A percentile compares a stretch with the other conserved stretches of the same genome.
These are phyloP conservation scores for Cytospora piceicola DNA, from an alignment of 2,329 filamentous ascomycete genomes.

Conservation along the genomic window DNA sequence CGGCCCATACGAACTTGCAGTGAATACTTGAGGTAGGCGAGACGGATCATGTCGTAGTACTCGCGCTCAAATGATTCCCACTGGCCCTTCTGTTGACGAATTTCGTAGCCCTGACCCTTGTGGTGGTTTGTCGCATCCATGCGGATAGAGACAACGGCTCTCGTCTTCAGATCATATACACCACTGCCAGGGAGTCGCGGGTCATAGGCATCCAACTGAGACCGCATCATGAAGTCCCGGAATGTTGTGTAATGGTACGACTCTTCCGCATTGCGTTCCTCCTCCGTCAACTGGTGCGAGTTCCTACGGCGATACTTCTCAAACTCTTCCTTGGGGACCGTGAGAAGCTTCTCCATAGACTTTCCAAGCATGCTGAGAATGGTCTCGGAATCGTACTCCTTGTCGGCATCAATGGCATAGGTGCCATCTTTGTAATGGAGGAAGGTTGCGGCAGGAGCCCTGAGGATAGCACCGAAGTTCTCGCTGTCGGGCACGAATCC, in stretches of 20 bases:
- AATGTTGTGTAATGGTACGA: constrained; percentile 86
- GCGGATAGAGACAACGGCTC: constrained; percentile 87
- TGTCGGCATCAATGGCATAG: constrained; percentile 96
- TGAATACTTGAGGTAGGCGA: constrained; percentile 95
- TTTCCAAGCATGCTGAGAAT: constrained; percentile 91
- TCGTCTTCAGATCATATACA: constrained; percentile 95
- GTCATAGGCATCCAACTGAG: constrained; percentile 91
- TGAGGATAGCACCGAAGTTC: constrained; percentile 73
- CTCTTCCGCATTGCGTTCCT: constrained; percentile 73
- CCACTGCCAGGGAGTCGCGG: constrained; percentile 83
- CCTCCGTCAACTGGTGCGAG: constrained; percentile 70
- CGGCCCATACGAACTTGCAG: constrained; percentile 94
- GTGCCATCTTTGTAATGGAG: constrained; percentile 79
- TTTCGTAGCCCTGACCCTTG: constrained; percentile 83
- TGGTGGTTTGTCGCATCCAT: constrained; percentile 79
- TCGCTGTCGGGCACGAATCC: constrained; percentile 64
- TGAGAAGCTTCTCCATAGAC: constrained; percentile 95
- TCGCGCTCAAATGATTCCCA: constrained; percentile 95
- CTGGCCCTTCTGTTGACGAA: constrained; percentile 72
- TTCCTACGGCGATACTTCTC: constrained; percentile 78
- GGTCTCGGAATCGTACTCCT: constrained; percentile 83
- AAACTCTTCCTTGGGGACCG: constrained; percentile 78
- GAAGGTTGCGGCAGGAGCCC: constrained; percentile 79
- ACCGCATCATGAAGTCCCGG: constrained; percentile 90
- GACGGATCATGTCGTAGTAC: constrained; percentile 94